phyloP scores from a whole-genome alignment of 2,329 filamentous ascomycete species.

The Orbilia brochopaga region DNA sequence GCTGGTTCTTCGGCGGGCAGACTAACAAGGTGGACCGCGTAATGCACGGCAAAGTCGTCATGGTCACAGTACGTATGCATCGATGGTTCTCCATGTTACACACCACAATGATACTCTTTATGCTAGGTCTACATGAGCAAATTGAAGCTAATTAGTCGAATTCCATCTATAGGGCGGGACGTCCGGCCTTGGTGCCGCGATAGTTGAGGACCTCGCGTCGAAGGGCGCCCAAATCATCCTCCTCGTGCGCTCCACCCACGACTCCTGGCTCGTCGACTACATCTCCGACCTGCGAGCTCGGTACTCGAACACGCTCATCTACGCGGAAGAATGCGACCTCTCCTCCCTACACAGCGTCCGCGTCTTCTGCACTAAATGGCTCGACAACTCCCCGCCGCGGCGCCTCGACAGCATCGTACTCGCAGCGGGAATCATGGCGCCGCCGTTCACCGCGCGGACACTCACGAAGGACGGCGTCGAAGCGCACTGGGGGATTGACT shows the following conservation, averaged over 20 bases:
- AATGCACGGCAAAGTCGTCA: slow-evolving; percentile 91
- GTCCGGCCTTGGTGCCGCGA: slow-evolving; percentile 83
- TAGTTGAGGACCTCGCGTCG: slow-evolving; percentile 74
- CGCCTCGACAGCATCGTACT: slow-evolving; percentile 89
- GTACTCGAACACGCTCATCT: slow-evolving; percentile 85
- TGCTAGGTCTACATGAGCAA: too few species aligned
- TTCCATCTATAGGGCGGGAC: slow-evolving; percentile 72
- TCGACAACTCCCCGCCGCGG: slow-evolving; percentile 89
- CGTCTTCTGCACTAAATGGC: slow-evolving; percentile 94
- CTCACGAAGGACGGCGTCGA: slow-evolving; percentile 81
- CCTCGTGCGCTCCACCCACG: slow-evolving; percentile 80
- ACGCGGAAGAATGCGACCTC: slow-evolving; percentile 92
- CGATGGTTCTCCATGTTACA: neutral
- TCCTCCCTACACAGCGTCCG: slow-evolving; percentile 87
- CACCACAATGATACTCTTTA: neutral
- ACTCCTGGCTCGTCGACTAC: slow-evolving; percentile 89
- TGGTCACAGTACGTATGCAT: slow-evolving; percentile 73
- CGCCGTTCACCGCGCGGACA: slow-evolving; percentile 67
- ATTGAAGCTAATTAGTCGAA: slow-evolving; percentile 19
- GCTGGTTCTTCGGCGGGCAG: slow-evolving; percentile 78
- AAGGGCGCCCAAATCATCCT: slow-evolving; percentile 90
- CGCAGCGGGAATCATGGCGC: slow-evolving; percentile 78
- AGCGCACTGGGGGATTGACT: slow-evolving; percentile 92
- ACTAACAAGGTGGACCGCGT: slow-evolving; percentile 76
- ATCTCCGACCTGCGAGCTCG: slow-evolving; percentile 81